phyloP scores from a whole-genome alignment of 78 protist genomes.

The Speleostelium caveatum region DNA sequence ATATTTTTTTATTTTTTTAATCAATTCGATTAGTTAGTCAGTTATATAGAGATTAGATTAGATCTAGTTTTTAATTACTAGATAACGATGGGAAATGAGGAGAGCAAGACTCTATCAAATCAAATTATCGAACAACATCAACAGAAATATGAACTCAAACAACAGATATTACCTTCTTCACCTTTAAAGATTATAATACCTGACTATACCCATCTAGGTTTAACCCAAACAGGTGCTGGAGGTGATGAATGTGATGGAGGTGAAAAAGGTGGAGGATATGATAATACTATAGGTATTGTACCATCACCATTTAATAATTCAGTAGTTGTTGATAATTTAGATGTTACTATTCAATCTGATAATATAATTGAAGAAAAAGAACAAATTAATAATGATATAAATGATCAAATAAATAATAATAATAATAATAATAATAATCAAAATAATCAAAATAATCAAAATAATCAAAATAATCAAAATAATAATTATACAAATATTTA shows the following conservation, averaged over 20 bases:
- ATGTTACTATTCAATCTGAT: not conserved
- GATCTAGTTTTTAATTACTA: too few relatives aligned
- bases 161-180: not conserved
- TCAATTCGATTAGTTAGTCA: too few relatives aligned
- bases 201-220: not conserved
- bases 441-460: not conserved
- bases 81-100: not conserved
- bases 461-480: not conserved
- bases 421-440: not conserved
- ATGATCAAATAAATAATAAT: not conserved
- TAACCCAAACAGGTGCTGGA: not conserved
- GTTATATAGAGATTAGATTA: too few relatives aligned
- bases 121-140: not conserved
- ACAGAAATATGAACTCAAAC: not conserved
- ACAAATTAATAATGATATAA: not conserved
- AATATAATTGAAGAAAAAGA: not conserved
- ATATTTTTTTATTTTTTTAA: too few relatives aligned
- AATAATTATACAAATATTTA: conserved; percentile 18
- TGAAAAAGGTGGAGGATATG: not conserved
- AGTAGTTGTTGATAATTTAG: not conserved
- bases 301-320: not conserved
- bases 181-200: not conserved
- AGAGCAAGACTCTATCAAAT: not conserved
- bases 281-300: not conserved
- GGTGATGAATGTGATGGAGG: not conserved